Conservation (phyloP, 2,329 filamentous ascomycete species). For the Botryotinia narcissicola region DNA sequence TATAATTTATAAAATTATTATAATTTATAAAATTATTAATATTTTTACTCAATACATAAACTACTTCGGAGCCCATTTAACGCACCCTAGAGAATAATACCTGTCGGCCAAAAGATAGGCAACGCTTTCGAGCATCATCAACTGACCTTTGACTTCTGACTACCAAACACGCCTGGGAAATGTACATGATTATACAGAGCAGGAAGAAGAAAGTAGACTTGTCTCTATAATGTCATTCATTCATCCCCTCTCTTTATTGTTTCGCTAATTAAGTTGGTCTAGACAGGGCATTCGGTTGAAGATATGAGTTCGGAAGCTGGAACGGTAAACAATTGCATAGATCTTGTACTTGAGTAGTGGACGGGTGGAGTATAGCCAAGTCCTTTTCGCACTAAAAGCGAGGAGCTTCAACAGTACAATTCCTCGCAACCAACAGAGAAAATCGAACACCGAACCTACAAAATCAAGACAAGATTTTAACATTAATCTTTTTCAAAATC, state of each 20-base stretch:
- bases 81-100: no score
- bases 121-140: no score
- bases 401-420: not conserved
- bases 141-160: no score
- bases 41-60: no score
- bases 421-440: no score
- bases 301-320: not conserved
- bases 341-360: not conserved
- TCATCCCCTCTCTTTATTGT: not conserved
- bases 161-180: not conserved
- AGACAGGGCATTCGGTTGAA: not conserved
- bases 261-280: not conserved
- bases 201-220: not conserved
- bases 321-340: not conserved
- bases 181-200: not conserved
- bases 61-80: no score
- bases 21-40: no score
- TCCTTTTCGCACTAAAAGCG: not conserved
- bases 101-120: no score
- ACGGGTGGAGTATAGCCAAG: not conserved
- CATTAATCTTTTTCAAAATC: no score
- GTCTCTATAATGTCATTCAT: not conserved
- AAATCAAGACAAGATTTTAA: no score
- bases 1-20: no score
- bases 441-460: no score